Conservation (phyloP, 306 rosid genomes). For the Acacia melanoxylon region DNA sequence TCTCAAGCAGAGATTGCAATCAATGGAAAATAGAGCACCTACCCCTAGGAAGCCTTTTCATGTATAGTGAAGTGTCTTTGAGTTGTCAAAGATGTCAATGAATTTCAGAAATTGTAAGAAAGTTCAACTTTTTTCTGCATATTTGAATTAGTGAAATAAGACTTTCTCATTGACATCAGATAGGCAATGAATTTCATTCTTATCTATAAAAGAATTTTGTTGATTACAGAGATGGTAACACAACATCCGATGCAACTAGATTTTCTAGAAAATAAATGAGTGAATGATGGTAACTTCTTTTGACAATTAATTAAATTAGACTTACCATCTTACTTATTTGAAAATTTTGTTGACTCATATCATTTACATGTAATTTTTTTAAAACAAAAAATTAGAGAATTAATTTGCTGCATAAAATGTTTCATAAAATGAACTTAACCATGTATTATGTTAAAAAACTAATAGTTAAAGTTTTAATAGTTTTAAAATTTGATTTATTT, state of each 20-base stretch:
- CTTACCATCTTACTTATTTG: neutral
- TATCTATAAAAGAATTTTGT: neutral
- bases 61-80: slow-evolving; percentile 25
- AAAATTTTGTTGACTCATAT: neutral
- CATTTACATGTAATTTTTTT: neutral
- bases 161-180: neutral
- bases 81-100: neutral
- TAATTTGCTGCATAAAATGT: neutral
- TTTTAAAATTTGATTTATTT: neutral
- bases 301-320: neutral
- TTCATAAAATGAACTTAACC: neutral
- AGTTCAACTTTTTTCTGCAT: slow-evolving; percentile 7
- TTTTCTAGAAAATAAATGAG: neutral
- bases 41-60: slow-evolving; percentile 87
- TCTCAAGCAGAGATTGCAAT: slow-evolving; percentile 89
- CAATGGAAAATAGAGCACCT: slow-evolving; percentile 87
- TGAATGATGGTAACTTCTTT: neutral
- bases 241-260: neutral
- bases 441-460: too few relatives aligned
- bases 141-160: slow-evolving; percentile 2
- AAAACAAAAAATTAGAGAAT: neutral
- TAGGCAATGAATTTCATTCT: neutral
- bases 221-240: neutral
- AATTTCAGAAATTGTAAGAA: slow-evolving; percentile 5
- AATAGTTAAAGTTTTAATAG: neutral